phyloP scores from a whole-genome alignment of 2,329 filamentous ascomycete species.

The Acephala macrosclerotiorum region DNA sequence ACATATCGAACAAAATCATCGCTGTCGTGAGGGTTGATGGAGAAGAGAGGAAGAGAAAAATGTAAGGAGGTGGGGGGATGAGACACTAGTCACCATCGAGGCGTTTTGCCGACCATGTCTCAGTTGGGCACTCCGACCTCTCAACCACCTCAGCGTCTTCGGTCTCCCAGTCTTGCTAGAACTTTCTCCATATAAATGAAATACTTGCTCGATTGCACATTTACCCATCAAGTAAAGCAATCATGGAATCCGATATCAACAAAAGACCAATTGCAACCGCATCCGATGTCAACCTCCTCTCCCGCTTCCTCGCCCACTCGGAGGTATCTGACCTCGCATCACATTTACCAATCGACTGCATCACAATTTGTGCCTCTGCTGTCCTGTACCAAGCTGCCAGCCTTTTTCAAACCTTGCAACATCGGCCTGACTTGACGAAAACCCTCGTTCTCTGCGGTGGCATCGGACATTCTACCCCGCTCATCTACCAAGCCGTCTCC shows the following conservation, averaged over 20 bases:
- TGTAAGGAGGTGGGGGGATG: neutral
- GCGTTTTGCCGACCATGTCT: neutral
- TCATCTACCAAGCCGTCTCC: slow-evolving; percentile 50
- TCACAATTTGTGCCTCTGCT: slow-evolving; percentile 50
- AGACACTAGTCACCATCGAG: neutral
- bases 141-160: neutral
- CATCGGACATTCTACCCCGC: slow-evolving; percentile 53
- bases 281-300: slow-evolving; percentile 43
- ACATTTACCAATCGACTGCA: slow-evolving; percentile 43
- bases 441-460: slow-evolving; percentile 53
- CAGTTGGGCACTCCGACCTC: slow-evolving; percentile 1
- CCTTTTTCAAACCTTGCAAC: slow-evolving; percentile 46
- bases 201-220: too few species aligned
- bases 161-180: too few species aligned
- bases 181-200: too few species aligned
- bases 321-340: slow-evolving; percentile 36
- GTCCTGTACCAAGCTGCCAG: slow-evolving; percentile 46
- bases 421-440: slow-evolving; percentile 42
- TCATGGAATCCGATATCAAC: neutral
- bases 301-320: slow-evolving; percentile 42
- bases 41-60: neutral
- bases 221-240: neutral
- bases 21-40: neutral
- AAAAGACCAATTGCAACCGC: neutral
- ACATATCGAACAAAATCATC: too few species aligned